Evolutionary conservation across 1,139 yeast species (phyloP), one percentile per base, ranked within the genome.

Genomic region (Zygoascus meyerae): DNA sequence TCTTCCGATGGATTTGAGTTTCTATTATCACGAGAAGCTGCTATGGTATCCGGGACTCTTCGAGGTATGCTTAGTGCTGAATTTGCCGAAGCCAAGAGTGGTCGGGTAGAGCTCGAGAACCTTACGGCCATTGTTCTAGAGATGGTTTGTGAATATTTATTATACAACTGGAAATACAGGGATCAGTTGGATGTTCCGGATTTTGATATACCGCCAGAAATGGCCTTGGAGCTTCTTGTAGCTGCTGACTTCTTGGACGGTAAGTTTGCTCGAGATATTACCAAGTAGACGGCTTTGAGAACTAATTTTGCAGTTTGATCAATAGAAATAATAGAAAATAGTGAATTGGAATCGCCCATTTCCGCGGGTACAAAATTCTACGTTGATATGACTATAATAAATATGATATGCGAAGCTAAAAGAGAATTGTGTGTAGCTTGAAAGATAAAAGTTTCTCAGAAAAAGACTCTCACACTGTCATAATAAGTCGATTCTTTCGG

Each of bases 161-260:
- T 86, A 62, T 90, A 86, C 62, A 80, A 86, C 57, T 67, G 73
- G 55, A 83, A 85, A 58, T 86, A 85, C 61, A 77, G 72, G 53
- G 85, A 81, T 49, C 72, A 70, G 37, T 79, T 76, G 0, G 79
- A 75, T 44, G 79, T 86, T 9, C 95, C 95, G 0, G 94, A 86
- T 51, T 92, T 92, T 64, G 83, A 84, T 41, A 80, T 92, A 1
- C 97, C 97, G 0, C 92, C 97, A 0, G 97, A 87, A 57, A 78
- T 90, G 76, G 96, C 97, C 0, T 71, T 92, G 55, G 97, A 92
- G 60, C 69, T 92, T 55, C 68, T 92, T 42, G 94, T 92, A 34
- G 95, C 95, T 31, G 95, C 97, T 0, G 97, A 90, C 62, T 89
- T 79, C 62, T 70, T 89, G 57, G 92, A 86, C 60, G 80, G 81